phyloP scores from a whole-genome alignment of 1,284 basidiomycete genomes.

The Abortiporus biennis region DNA sequence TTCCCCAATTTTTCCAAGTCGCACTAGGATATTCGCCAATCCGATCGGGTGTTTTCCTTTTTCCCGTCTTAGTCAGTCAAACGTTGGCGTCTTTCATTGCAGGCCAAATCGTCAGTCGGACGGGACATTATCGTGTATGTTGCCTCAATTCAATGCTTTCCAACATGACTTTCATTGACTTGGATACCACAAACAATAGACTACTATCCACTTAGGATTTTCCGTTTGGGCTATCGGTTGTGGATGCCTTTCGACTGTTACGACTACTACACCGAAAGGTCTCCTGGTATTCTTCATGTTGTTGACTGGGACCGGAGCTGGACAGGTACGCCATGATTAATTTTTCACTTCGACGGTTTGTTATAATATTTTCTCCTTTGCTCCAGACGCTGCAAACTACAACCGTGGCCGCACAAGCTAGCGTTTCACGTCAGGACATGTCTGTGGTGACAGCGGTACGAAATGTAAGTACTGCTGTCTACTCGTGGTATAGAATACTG shows the following conservation, averaged over 20 bases:
- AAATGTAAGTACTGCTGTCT: conserved; percentile 38
- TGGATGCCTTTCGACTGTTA: conserved; percentile 62
- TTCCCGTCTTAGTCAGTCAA: conserved; percentile 62
- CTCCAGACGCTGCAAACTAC: conserved; percentile 53
- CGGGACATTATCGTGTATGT: conserved; percentile 57
- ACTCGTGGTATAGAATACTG: not conserved
- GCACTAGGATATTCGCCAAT: conserved; percentile 60
- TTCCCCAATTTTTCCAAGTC: conserved; percentile 75
- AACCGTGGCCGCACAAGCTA: conserved; percentile 65
- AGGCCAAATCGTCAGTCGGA: conserved; percentile 59
- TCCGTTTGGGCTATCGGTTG: conserved; percentile 64
- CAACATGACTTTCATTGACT: not conserved
- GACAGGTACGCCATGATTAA: conserved; percentile 36
- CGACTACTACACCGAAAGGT: conserved; percentile 39
- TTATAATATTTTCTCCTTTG: not conserved
- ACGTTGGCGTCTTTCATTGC: conserved; percentile 49
- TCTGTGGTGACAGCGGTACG: conserved; percentile 66
- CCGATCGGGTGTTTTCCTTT: conserved; percentile 53
- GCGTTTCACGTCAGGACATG: conserved; percentile 60
- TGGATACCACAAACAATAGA: conserved; percentile 30
- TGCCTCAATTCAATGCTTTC: not conserved
- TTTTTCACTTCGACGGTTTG: not conserved
- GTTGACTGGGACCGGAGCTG: conserved; percentile 63
- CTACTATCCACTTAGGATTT: conserved; percentile 62
- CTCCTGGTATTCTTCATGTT: conserved; percentile 65